Evolutionary conservation across 2,329 filamentous ascomycete species (phyloP), one percentile per base, ranked within the genome.

Genomic region (Cercospora zeina): DNA sequence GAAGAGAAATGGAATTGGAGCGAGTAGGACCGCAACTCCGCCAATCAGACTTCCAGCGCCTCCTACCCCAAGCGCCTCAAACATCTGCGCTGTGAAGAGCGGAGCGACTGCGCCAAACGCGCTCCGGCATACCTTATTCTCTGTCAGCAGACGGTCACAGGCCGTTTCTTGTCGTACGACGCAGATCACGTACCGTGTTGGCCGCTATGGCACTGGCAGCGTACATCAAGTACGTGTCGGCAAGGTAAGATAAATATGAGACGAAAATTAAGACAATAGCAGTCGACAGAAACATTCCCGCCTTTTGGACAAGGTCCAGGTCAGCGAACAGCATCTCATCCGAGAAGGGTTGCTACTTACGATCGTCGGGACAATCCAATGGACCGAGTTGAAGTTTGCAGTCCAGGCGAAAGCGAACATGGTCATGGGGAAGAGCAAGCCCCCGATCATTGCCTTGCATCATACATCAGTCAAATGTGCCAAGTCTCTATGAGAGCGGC

Each of bases 211-310:
- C 71, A 33, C 62, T 66, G 4, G 71, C 71, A 47, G 71, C 73
- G 58, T 67, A 77, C 74, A 75, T 74, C 31, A 65, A 74, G 61
- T 84, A 84, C 0, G 77, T 75, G 68, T 85, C 82, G 45, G 82
- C 79, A 8, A 85, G 75, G 59, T 84, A 84, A 62, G 81, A 85
- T 39, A 84, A 71, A 65, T 80, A 82, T 31, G 78, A 73, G 53
- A 85, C 80, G 66, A 86, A 84, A 27, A 80, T 75, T 39, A 80
- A 71, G 10, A 80, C 61, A 39, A 81, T 77, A 1, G 72, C 73
- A 1, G 74, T 73, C 1, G 75, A 64, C 1, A 81, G 71, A 57
- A 80, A 78, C 7, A 73, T 73, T 1, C 79, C 79, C 3, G 77
- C 79, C 55, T 58, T 21, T 34, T 16, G 30, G 11, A 33, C 8